Evolutionary conservation across 1,139 yeast species (phyloP).

Genomic region (Candida mesenterica): DNA sequence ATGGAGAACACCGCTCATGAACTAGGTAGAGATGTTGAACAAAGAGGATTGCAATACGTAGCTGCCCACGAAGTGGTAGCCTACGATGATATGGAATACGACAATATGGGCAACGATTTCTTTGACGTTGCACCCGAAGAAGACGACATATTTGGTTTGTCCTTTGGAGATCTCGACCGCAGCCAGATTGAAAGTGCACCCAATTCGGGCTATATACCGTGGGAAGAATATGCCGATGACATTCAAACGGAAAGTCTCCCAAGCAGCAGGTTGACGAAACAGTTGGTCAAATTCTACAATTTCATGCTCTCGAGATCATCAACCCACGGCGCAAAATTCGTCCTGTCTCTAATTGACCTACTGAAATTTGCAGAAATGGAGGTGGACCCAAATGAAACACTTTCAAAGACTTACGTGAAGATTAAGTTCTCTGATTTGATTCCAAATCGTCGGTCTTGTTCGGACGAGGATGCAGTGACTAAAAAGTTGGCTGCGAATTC

Average conservation of each 20-base stretch:
- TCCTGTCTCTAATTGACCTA: conserved; percentile 7
- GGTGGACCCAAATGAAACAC: neutral
- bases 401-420: conserved; percentile 8
- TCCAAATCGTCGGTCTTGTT: conserved; percentile 13
- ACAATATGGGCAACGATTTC: too few species aligned
- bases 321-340: conserved; percentile 7
- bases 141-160: conserved; percentile 13
- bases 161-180: conserved; percentile 13
- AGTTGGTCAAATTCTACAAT: conserved; percentile 14
- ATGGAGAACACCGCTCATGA: conserved; percentile 10
- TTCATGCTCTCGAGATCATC: conserved; percentile 13
- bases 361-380: conserved; percentile 3
- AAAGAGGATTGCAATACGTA: too few species aligned
- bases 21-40: conserved; percentile 6
- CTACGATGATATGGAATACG: too few species aligned
- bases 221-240: too few species aligned
- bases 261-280: conserved; percentile 6
- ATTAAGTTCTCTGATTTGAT: conserved; percentile 19
- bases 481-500: conserved; percentile 36
- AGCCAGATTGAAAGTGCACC: conserved; percentile 8
- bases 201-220: too few species aligned
- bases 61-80: too few species aligned
- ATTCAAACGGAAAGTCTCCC: too few species aligned
- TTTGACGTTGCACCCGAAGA: neutral
- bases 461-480: conserved; percentile 15